A percentile compares a stretch with the other conserved stretches of the same genome.
phyloP scores from a whole-genome alignment of 768 basidiomycete species.

The Amanita rimosa region DNA sequence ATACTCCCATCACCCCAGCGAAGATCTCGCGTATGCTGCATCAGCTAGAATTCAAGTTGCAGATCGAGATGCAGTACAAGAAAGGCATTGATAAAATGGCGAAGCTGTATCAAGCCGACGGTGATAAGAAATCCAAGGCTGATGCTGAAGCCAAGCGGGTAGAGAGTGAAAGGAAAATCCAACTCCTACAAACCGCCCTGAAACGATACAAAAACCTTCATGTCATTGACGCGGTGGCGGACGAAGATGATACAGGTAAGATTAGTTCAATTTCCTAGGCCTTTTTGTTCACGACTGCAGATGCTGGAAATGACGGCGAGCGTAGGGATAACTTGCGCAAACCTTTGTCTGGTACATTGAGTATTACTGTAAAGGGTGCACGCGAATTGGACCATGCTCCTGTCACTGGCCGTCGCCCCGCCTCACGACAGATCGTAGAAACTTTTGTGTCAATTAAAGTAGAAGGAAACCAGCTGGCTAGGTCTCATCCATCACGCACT shows the following conservation, averaged over 20 bases:
- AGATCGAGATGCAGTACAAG: constrained; percentile 97
- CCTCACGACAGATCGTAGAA: constrained; percentile 71
- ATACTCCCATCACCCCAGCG: constrained; percentile 90
- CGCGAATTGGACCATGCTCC: constrained; percentile 95
- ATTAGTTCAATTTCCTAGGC: constrained; percentile 3
- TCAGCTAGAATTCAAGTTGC: constrained; percentile 98
- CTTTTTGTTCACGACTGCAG: constrained; percentile 17
- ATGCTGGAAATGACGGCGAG: constrained; percentile 57
- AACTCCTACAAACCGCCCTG: constrained; percentile 81
- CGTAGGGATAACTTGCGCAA: constrained; percentile 92
- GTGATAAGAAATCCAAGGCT: constrained; percentile 89
- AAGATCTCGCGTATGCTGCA: constrained; percentile 98
- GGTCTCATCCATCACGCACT: constrained; percentile 85
- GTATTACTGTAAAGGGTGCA: constrained; percentile 80
- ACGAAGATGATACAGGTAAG: constrained; percentile 71
- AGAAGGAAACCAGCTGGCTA: constrained; percentile 87
- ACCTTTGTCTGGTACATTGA: constrained; percentile 85
- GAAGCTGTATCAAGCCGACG: constrained; percentile 90
- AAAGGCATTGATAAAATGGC: constrained; percentile 99
- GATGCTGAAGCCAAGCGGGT: constrained; percentile 92
- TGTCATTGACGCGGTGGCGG: constrained; percentile 81
- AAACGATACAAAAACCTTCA: constrained; percentile 95
- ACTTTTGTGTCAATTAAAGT: constrained; percentile 92
- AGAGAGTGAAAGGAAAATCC: constrained; percentile 95
- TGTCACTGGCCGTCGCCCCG: constrained; percentile 55